Conservation (phyloP, 2,329 filamentous ascomycete species). For the Colletotrichum karsti region DNA sequence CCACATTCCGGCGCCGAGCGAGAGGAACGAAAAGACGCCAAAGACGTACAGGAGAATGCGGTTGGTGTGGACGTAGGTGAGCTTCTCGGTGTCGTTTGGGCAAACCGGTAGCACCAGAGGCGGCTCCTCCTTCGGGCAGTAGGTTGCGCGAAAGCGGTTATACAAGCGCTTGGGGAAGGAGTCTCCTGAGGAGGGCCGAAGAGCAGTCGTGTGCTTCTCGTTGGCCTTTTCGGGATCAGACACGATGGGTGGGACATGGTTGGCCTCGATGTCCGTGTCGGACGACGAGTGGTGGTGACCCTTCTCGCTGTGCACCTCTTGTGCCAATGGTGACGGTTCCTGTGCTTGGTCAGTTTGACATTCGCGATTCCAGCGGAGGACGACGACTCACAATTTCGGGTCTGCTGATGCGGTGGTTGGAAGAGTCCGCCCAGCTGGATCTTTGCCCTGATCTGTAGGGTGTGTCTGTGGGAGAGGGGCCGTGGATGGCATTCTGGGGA, state of each 20-base stretch:
- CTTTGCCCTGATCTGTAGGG: conserved; percentile 7
- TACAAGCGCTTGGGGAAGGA: conserved; percentile 33
- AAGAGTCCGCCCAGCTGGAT: conserved; percentile 7
- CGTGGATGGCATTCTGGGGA: conserved; percentile 16
- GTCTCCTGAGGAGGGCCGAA: conserved; percentile 8
- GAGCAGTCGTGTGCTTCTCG: conserved; percentile 24
- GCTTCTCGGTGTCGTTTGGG: conserved; percentile 49
- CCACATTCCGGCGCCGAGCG: conserved; percentile 52
- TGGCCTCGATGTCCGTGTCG: conserved; percentile 22
- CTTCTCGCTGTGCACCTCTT: conserved; percentile 27
- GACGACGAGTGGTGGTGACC: conserved; percentile 9
- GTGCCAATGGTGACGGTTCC: conserved; percentile 28
- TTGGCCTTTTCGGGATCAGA: conserved; percentile 21
- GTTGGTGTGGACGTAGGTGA: conserved; percentile 47
- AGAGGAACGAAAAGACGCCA: conserved; percentile 48
- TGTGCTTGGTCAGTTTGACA: neutral
- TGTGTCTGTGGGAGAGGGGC: neutral
- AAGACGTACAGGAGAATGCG: conserved; percentile 48
- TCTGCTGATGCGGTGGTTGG: conserved; percentile 26
- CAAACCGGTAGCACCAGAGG: conserved; percentile 43
- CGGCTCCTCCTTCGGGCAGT: conserved; percentile 42
- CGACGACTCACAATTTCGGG: conserved; percentile 23
- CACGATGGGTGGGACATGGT: conserved; percentile 11
- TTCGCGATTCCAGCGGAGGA: neutral
- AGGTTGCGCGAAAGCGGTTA: conserved; percentile 38